Conservation (phyloP, 495 filamentous ascomycete genomes). For the Tuber melanosporum region DNA sequence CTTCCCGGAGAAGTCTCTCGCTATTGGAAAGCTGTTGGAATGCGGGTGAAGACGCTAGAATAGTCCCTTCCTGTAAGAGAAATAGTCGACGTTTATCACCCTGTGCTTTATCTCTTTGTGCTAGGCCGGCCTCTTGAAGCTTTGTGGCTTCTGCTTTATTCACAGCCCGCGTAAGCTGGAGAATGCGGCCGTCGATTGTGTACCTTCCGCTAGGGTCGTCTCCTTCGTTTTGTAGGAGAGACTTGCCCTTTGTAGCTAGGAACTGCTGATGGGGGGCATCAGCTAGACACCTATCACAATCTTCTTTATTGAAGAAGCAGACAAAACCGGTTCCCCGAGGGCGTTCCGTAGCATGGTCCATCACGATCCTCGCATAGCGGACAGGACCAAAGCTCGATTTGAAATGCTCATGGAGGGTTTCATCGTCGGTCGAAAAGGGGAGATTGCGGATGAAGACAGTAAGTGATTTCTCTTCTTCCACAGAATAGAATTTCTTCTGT, state of each 20-base stretch:
- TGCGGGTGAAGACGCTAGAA: constrained; percentile 62
- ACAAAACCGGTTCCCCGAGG: constrained; percentile 92
- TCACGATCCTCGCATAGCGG: constrained; percentile 80
- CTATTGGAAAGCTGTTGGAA: constrained; percentile 68
- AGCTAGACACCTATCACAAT: constrained; percentile 65
- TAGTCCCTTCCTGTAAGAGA: constrained; percentile 78
- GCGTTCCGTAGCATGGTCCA: constrained; percentile 73
- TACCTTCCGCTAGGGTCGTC: constrained; percentile 72
- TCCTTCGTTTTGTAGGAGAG: constrained; percentile 74
- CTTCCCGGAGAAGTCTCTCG: constrained; percentile 80
- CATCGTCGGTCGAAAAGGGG: constrained; percentile 76
- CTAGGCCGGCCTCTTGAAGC: constrained; percentile 61
- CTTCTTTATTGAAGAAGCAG: constrained; percentile 72
- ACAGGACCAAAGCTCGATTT: constrained; percentile 65
- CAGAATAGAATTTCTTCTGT: constrained; percentile 11
- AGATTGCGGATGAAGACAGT: constrained; percentile 93
- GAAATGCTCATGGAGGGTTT: constrained; percentile 75
- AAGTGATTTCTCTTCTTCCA: constrained; percentile 53
- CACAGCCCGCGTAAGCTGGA: constrained; percentile 79
- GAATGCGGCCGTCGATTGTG: constrained; percentile 78
- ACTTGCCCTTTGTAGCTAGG: constrained; percentile 55
- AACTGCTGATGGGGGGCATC: constrained; percentile 55
- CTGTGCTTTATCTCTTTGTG: constrained; percentile 60
- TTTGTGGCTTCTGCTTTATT: constrained; percentile 67
- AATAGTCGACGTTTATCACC: constrained; percentile 90